Conservation (phyloP, 1,139 yeast species). For the Arxiozyma bovina region DNA sequence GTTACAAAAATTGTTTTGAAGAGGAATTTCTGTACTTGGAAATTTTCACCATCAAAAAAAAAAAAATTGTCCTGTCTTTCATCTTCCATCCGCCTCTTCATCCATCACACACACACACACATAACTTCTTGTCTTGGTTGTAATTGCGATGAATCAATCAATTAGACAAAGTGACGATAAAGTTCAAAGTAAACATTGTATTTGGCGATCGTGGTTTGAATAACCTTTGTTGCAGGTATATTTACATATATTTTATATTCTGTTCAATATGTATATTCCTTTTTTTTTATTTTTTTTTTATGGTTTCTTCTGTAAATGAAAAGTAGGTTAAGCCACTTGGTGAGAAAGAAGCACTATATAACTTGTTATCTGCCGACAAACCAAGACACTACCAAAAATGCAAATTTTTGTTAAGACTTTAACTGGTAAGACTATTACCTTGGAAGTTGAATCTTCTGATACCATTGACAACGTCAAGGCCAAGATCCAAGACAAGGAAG, state of each 20-base stretch:
- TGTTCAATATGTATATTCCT: no score
- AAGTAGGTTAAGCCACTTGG: constrained; percentile 18
- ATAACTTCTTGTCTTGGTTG: not conserved
- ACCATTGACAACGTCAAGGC: constrained; percentile 98
- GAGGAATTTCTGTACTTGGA: not conserved
- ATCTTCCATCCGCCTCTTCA: not conserved
- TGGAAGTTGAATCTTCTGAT: constrained; percentile 98
- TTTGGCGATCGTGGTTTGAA: no score
- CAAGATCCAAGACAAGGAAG: constrained; percentile 99
- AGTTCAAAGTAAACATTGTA: no score
- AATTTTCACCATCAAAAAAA: not conserved
- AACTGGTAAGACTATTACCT: constrained; percentile 98
- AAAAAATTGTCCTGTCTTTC: not conserved
- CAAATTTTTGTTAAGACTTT: constrained; percentile 98
- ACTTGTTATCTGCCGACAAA: constrained; percentile 34
- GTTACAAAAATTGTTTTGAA: not conserved
- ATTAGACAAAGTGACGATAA: no score
- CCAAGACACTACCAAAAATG: constrained; percentile 43
- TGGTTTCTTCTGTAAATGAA: not conserved
- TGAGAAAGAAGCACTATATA: constrained; percentile 32
- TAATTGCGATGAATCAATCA: no score
- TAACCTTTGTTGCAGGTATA: no score
- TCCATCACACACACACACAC: no score
- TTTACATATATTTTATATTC: no score
- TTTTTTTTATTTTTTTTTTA: not conserved